phyloP scores from a whole-genome alignment of 441 rosid species.

The Corymbia calophylla region DNA sequence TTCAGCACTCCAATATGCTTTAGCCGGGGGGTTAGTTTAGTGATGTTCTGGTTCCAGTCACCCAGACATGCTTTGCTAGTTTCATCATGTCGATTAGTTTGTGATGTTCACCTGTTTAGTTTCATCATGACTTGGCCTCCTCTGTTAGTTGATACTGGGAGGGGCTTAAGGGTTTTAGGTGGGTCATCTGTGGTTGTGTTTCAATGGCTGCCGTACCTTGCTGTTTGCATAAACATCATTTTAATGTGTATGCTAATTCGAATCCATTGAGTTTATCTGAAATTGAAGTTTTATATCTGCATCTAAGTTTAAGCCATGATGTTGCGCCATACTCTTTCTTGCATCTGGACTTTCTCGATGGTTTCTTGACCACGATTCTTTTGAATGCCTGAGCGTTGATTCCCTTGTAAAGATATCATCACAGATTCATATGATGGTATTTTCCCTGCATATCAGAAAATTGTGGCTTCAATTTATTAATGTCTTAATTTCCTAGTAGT shows the following conservation, averaged over 20 bases:
- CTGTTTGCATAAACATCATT: background rate
- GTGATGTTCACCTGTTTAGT: background rate
- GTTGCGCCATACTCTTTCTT: background rate
- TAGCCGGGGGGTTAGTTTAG: background rate
- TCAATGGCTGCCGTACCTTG: background rate
- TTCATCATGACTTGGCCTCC: background rate
- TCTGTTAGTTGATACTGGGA: background rate
- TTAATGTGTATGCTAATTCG: background rate
- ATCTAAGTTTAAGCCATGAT: background rate
- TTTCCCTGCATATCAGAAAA: background rate
- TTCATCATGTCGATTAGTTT: background rate
- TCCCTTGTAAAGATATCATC: background rate
- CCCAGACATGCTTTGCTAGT: background rate
- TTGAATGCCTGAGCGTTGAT: background rate
- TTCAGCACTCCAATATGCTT: background rate
- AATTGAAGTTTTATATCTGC: background rate
- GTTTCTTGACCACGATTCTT: background rate
- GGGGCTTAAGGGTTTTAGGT: background rate
- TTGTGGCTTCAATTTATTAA: background rate
- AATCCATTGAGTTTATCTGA: background rate
- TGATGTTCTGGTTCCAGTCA: background rate
- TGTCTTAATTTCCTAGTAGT: background rate
- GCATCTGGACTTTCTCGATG: background rate
- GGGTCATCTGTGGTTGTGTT: background rate
- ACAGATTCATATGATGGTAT: background rate